Evolutionary conservation across 352 stramenopile species (phyloP), one percentile per base, ranked within the genome.

Genomic region (Phytophthora citricola): DNA sequence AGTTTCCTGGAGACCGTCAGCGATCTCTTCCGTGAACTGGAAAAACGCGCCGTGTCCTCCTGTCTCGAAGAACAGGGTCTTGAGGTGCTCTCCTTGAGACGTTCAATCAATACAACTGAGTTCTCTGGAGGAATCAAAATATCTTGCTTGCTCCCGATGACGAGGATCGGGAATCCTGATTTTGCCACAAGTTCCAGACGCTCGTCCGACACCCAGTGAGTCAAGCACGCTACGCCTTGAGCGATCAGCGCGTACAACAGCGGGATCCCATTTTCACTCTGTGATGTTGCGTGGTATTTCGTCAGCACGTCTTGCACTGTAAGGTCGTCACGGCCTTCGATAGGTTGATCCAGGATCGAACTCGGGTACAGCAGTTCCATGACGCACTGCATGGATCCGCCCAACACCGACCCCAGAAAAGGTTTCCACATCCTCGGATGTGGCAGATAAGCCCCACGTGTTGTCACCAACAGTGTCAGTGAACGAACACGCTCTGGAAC

Each of bases 121-220:
- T 87, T 76, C 11, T 72, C 58, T 0, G 64, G 69, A 1, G 74
- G 74, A 26, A 86, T 87, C 15, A 87, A 38, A 17, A 79, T 71
- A 50, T 89, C 78, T 14, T 85, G 61, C 32, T 71, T 75, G 32
- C 65, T 71, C 26, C 75, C 78, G 36, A 89, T 58, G 39, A 89
- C 75, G 20, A 87, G 61, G 9, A 89, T 71, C 12, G 80, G 80
- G 41, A 83, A 89, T 1, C 71, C 76, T 8, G 60, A 41, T 22
- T 77, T 71, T 40, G 67, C 67, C 2, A 89, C 72, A 7, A 41
- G 52, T 12, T 58, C 63, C 6, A 89, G 63, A 1, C 79, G 67
- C 58, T 83, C 77, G 48, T 86, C 75, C 41, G 73, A 83, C 24
- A 89, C 71, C 53, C 66, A 84, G 58, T 89, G 80, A 27, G 78